Evolutionary conservation across 129 eudicot species (phyloP), one percentile per base, ranked within the genome.

Genomic region (Artemisia tridentata): DNA sequence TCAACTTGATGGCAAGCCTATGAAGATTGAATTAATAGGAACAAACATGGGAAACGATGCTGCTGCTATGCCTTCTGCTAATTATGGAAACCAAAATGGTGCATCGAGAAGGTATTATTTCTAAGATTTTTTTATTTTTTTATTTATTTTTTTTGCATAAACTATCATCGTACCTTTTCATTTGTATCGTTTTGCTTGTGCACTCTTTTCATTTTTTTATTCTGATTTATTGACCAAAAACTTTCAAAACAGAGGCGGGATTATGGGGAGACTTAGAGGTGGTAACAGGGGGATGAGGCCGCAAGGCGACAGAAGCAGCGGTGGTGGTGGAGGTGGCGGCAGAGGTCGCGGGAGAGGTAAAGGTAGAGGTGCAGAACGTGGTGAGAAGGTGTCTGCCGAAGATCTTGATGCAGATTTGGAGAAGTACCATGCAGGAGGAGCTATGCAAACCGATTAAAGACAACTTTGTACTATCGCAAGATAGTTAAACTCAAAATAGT

Each of bases 391-490:
- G 25, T 83, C 88, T 11, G 83, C 84, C 4, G 82, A 83, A 76
- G 92, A 86, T 72, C 77, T 83, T 34, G 92, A 83, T 79, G 86
- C 86, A 49, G 91, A 86, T 75, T 76, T 86, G 70, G 92, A 86
- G 77, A 83, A 86, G 75, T 86, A 86, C 25, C 83, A 75, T 65
- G 80, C 91, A 0, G 76, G 75, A 58, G 68, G 25, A 23, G 25
- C 84, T 14, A 86, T 75, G 81, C 80, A 79, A 69, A 83, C 84
- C 15, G 77, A 78, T 80, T 80, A 67, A 80, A 47, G 63, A 13
- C 8, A 21, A 38, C 50, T 25, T 52, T 3, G 46, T 27, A 4
- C 14, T 12, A 25, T 60, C 18, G 38, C 11, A 23, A 65, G 60
- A 27, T 3, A 29, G 12, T 4, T 23, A 12, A 73, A 43, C 46